Percentiles rank a stretch among this genome's conserved stretches.
phyloP scores from a whole-genome alignment of 2,329 filamentous ascomycete genomes.

The Alternaria sp. region DNA sequence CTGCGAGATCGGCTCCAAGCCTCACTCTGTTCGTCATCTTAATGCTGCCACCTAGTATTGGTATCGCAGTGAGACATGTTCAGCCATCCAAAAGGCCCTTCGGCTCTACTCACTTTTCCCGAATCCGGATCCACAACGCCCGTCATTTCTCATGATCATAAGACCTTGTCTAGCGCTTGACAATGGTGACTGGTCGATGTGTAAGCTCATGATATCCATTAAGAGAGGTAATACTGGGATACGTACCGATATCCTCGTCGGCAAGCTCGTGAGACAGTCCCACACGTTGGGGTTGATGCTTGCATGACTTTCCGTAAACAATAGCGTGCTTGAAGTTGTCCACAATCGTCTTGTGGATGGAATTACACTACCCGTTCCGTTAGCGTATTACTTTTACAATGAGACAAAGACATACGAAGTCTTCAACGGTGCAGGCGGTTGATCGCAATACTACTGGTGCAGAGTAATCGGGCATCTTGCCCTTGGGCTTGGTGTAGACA shows the following conservation, averaged over 20 bases:
- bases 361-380: constrained; percentile 75
- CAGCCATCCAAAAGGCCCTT: constrained; percentile 41
- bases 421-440: constrained; percentile 87
- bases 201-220: constrained; percentile 36
- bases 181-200: constrained; percentile 52
- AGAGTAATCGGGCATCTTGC: constrained; percentile 89
- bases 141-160: constrained; percentile 32
- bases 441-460: constrained; percentile 88
- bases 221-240: constrained; percentile 14
- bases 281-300: constrained; percentile 97
- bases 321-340: constrained; percentile 96
- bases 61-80: constrained; percentile 44
- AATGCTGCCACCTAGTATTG: constrained; percentile 40
- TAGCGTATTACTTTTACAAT: constrained; percentile 42
- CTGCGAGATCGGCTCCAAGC: constrained; percentile 36
- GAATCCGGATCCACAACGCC: constrained; percentile 29
- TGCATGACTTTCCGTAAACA: constrained; percentile 97
- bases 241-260: constrained; percentile 94
- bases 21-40: constrained; percentile 44
- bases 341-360: constrained; percentile 94
- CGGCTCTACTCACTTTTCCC: constrained; percentile 38
- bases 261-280: constrained; percentile 89
- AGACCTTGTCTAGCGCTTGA: constrained; percentile 50
- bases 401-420: constrained; percentile 76
- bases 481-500: constrained; percentile 98